Evolutionary conservation across 768 basidiomycete genomes (phyloP).

Genomic region (Pulveroboletus frians): DNA sequence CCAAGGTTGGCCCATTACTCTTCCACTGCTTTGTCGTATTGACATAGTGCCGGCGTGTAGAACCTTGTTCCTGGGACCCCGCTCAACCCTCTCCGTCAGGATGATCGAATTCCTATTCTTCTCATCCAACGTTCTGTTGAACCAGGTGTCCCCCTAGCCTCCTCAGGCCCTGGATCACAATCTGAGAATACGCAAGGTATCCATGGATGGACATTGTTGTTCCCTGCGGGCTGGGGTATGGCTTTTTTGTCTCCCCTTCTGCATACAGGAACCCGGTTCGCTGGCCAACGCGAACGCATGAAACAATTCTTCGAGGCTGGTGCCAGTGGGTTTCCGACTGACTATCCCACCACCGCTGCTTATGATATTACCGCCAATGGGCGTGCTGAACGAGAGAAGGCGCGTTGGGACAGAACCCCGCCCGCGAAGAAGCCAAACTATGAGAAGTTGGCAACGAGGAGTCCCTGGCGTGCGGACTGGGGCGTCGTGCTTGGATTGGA

Average conservation of each 20-base stretch:
- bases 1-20: slow-evolving; percentile 45
- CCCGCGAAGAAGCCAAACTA: slow-evolving; percentile 83
- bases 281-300: slow-evolving; percentile 77
- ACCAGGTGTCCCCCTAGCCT: slow-evolving; percentile 12
- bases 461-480: slow-evolving; percentile 81
- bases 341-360: slow-evolving; percentile 59
- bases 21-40: not conserved
- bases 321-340: slow-evolving; percentile 69
- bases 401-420: slow-evolving; percentile 73
- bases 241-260: slow-evolving; percentile 79
- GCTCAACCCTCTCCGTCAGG: slow-evolving; percentile 61
- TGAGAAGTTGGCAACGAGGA: slow-evolving; percentile 54
- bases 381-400: slow-evolving; percentile 50
- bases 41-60: slow-evolving; percentile 34
- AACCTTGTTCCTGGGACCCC: slow-evolving; percentile 72
- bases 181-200: slow-evolving; percentile 39
- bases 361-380: slow-evolving; percentile 47
- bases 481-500: slow-evolving; percentile 55
- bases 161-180: slow-evolving; percentile 12
- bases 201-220: slow-evolving; percentile 83
- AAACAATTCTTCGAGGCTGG: slow-evolving; percentile 84
- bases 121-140: slow-evolving; percentile 77
- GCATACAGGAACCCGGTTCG: slow-evolving; percentile 79
- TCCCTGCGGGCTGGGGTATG: slow-evolving; percentile 90
- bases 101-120: slow-evolving; percentile 79